These are phyloP conservation scores for Spinacia oleracea DNA, from an alignment of 179 eudicot species.

Conservation along the genomic window DNA sequence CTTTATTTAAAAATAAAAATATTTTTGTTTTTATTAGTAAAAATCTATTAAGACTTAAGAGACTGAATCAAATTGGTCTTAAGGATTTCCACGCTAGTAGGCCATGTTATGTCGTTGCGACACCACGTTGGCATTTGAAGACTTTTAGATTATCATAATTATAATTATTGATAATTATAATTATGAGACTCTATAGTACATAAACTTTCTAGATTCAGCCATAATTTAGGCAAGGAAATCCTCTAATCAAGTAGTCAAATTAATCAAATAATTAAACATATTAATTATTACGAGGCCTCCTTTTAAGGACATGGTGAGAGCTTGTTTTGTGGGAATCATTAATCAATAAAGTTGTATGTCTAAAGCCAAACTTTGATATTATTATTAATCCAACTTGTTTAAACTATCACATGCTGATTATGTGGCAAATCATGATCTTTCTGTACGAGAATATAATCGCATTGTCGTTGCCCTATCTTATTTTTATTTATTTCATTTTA, in stretches of 20 bases:
- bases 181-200: background rate
- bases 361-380: constrained; percentile 18
- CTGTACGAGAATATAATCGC: constrained; percentile 3
- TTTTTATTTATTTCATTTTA: background rate
- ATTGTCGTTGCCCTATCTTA: background rate
- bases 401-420: constrained; percentile 26
- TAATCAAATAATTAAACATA: constrained; percentile 9
- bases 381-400: constrained; percentile 23
- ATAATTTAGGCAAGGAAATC: constrained; percentile 16
- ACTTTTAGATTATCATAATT: background rate
- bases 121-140: constrained; percentile 13
- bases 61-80: constrained; percentile 9
- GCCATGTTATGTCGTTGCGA: constrained; percentile 11
- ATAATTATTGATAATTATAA: background rate
- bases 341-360: constrained; percentile 22
- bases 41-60: background rate
- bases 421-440: constrained; percentile 15
- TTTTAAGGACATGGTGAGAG: constrained; percentile 7
- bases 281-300: background rate
- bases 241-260: constrained; percentile 10
- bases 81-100: constrained; percentile 15
- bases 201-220: constrained; percentile 16
- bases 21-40: background rate
- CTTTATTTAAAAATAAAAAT: no score
- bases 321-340: constrained; percentile 20